Conservation (phyloP, 306 rosid species). For the Cucurbita moschata region DNA sequence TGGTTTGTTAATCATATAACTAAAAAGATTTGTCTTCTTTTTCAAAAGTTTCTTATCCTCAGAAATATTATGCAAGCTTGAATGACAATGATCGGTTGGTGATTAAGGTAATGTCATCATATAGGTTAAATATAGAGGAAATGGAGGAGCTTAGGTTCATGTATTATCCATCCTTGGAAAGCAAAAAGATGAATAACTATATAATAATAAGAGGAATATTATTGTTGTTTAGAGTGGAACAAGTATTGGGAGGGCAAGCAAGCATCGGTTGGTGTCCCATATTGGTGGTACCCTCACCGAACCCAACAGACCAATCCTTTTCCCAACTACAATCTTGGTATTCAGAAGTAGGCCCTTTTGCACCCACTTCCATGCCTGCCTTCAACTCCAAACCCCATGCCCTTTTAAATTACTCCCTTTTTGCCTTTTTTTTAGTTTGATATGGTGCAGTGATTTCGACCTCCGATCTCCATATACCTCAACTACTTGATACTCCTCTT, state of each 20-base stretch:
- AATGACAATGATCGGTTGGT: not conserved
- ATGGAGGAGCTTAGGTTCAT: slow-evolving; percentile 15
- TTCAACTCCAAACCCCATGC: not conserved
- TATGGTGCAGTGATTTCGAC: too few relatives aligned
- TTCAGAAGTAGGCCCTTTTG: not conserved
- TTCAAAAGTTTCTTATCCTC: not conserved
- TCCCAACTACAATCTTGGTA: slow-evolving; percentile 5
- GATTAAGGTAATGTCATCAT: not conserved
- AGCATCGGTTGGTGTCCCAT: slow-evolving; percentile 19
- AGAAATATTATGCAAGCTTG: not conserved
- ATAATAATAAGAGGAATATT: not conserved
- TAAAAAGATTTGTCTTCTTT: not conserved
- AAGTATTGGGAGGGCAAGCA: slow-evolving; percentile 5
- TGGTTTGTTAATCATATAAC: not conserved
- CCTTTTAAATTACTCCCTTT: not conserved
- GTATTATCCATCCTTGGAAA: slow-evolving; percentile 13
- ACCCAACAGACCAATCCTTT: slow-evolving; percentile 31
- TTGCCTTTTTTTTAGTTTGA: not conserved
- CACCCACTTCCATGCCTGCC: not conserved
- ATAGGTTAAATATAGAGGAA: not conserved
- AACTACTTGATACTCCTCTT: too few relatives aligned
- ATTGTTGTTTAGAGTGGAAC: slow-evolving; percentile 1
- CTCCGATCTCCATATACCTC: too few relatives aligned
- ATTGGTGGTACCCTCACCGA: slow-evolving; percentile 19
- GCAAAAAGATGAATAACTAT: not conserved